Percentiles rank a stretch among this genome's conserved stretches.
Evolutionary conservation across 257 asterid genomes (phyloP).

Genomic region (Solanum phureja): DNA sequence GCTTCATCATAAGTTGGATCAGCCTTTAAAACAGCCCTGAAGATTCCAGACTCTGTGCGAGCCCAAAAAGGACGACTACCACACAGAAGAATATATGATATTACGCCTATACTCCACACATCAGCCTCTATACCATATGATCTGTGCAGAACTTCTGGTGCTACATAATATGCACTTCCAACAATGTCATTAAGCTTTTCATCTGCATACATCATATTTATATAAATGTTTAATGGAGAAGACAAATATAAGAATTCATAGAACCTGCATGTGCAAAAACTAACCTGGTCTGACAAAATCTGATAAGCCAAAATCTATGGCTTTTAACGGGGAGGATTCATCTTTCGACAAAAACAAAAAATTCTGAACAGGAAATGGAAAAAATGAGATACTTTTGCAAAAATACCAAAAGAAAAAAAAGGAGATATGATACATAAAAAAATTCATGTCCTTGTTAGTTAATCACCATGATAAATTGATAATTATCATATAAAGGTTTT

Average conservation of each 20-base stretch:
- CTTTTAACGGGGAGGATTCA: slow-evolving; percentile 43
- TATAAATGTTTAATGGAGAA: not conserved
- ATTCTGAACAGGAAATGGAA: slow-evolving; percentile 28
- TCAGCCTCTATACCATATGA: slow-evolving; percentile 42
- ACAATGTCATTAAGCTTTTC: slow-evolving; percentile 52
- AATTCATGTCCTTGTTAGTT: not conserved
- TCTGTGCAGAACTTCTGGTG: slow-evolving; percentile 45
- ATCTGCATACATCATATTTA: slow-evolving; percentile 27
- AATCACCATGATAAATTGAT: not conserved
- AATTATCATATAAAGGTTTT: not conserved
- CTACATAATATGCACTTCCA: slow-evolving; percentile 41
- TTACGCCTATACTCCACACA: slow-evolving; percentile 43
- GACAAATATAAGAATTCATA: not conserved
- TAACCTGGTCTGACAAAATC: slow-evolving; percentile 56
- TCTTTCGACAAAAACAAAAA: slow-evolving; percentile 47
- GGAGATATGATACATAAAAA: not conserved
- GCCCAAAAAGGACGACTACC: slow-evolving; percentile 78
- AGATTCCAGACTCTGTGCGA: slow-evolving; percentile 60
- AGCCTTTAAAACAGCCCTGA: slow-evolving; percentile 46
- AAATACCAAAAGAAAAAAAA: not conserved
- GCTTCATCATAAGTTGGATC: slow-evolving; percentile 45
- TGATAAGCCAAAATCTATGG: slow-evolving; percentile 63
- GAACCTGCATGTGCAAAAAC: not conserved
- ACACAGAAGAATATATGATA: slow-evolving; percentile 50
- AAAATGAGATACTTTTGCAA: not conserved